phyloP scores from a whole-genome alignment of 805 yeast species.

The Kazachstania africana region DNA sequence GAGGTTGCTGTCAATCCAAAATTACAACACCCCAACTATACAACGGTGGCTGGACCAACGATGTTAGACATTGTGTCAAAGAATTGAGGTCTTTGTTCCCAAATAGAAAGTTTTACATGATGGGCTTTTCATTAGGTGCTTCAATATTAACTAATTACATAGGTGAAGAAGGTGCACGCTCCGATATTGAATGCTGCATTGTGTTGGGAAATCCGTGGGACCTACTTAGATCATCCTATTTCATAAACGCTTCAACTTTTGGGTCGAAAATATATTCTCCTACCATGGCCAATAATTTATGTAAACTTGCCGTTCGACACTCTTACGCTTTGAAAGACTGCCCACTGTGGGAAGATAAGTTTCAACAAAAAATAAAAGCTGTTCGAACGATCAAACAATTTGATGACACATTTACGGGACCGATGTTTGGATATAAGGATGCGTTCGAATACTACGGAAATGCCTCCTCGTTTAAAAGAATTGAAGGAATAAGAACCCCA shows the following conservation, averaged over 20 bases:
- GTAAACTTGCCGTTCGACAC: constrained; percentile 34
- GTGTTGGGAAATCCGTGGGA: constrained; percentile 71
- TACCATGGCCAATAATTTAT: constrained; percentile 37
- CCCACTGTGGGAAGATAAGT: constrained; percentile 8
- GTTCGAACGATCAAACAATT: constrained; percentile 38
- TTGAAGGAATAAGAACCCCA: constrained; percentile 49
- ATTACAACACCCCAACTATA: constrained; percentile 60
- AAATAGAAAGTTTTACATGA: constrained; percentile 48
- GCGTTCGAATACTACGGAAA: constrained; percentile 54
- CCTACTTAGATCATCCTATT: constrained; percentile 36
- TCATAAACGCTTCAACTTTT: constrained; percentile 31
- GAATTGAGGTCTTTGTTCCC: constrained; percentile 44
- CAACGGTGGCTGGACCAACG: constrained; percentile 63
- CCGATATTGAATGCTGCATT: constrained; percentile 40
- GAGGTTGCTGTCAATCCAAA: constrained; percentile 68
- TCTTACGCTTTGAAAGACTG: constrained; percentile 27
- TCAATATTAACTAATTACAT: constrained; percentile 58
- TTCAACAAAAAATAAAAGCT: constrained; percentile 15
- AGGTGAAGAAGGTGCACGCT: constrained; percentile 47
- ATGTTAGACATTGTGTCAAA: constrained; percentile 44
- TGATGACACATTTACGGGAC: constrained; percentile 55
- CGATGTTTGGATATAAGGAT: constrained; percentile 51
- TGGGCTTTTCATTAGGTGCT: constrained; percentile 79
- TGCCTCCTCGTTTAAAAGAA: constrained; percentile 45
- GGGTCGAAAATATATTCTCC: constrained; percentile 40